phyloP scores from a whole-genome alignment of 495 filamentous ascomycete species.

The Friedmanniomyces simplex region DNA sequence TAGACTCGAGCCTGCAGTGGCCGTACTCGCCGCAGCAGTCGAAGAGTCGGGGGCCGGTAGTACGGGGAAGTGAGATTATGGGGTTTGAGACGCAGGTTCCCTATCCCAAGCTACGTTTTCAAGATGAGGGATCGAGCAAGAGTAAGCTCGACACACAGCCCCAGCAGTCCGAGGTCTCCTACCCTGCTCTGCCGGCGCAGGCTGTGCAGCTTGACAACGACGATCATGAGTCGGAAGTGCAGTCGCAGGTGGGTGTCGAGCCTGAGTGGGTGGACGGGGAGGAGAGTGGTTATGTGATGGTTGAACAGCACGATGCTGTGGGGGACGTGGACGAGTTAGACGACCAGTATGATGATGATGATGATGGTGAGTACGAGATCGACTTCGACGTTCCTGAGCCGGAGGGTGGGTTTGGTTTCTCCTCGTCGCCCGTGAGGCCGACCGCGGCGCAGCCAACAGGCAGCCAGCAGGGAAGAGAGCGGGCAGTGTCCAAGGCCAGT shows the following conservation, averaged over 20 bases:
- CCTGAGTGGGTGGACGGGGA: not conserved
- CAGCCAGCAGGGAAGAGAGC: not conserved
- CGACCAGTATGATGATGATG: not conserved
- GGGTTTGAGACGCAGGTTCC: conserved; percentile 7
- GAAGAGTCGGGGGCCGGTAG: not conserved
- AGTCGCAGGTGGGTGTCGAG: not conserved
- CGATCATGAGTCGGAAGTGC: not conserved
- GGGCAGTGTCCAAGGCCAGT: not conserved
- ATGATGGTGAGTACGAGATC: not conserved
- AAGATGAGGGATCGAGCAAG: not conserved
- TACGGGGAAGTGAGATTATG: not conserved
- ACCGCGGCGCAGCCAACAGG: not conserved
- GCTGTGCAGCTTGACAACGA: not conserved
- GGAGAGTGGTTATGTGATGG: not conserved
- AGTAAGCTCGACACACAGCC: no score
- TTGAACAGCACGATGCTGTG: not conserved
- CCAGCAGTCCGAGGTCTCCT: not conserved
- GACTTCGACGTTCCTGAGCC: conserved; percentile 2
- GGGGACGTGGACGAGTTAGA: not conserved
- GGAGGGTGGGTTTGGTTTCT: not conserved
- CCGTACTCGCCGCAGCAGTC: conserved; percentile 4
- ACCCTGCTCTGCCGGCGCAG: not conserved
- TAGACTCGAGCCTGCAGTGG: conserved; percentile 1
- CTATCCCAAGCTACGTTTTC: not conserved
- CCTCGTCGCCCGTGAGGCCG: not conserved